These are phyloP conservation scores for Jamesozyma piceae DNA, from an alignment of 805 yeast genomes.

Conservation along the genomic window DNA sequence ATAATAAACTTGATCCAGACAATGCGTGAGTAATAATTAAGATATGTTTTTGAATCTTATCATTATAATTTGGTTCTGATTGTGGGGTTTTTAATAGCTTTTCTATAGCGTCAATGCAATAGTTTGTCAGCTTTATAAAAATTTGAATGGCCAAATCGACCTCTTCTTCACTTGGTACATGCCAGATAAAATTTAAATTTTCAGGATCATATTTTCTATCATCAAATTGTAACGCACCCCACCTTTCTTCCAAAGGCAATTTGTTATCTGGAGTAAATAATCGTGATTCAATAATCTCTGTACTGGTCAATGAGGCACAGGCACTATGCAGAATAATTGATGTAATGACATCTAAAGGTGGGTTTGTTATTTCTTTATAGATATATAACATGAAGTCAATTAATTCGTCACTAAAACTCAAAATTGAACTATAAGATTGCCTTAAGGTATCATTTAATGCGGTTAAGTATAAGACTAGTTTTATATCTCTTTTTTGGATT, in stretches of 20 bases:
- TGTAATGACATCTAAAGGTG: slow-evolving; percentile 51
- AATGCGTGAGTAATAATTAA: slow-evolving; percentile 50
- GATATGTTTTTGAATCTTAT: slow-evolving; percentile 48
- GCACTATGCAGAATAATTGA: slow-evolving; percentile 60
- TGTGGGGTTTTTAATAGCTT: slow-evolving; percentile 18
- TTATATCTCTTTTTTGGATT: slow-evolving; percentile 64
- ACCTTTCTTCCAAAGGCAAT: slow-evolving; percentile 37
- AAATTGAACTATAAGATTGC: slow-evolving; percentile 47
- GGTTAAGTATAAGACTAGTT: slow-evolving; percentile 59
- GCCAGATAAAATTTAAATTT: slow-evolving; percentile 63
- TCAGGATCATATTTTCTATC: slow-evolving; percentile 39
- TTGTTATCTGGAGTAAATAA: slow-evolving; percentile 34
- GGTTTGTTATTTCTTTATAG: slow-evolving; percentile 32
- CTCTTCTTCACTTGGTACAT: slow-evolving; percentile 50
- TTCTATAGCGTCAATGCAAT: slow-evolving; percentile 37
- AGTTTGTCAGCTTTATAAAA: slow-evolving; percentile 41
- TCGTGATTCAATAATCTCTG: slow-evolving; percentile 50
- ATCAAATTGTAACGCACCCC: slow-evolving; percentile 71
- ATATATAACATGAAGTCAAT: slow-evolving; percentile 29
- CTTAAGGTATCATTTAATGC: slow-evolving; percentile 63
- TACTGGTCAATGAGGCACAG: slow-evolving; percentile 52
- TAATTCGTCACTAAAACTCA: slow-evolving; percentile 40
- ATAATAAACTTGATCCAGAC: slow-evolving; percentile 62
- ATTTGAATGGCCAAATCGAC: slow-evolving; percentile 51
- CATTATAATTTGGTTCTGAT: slow-evolving; percentile 31